A percentile compares a stretch with the other conserved stretches of the same genome.
phyloP scores from a whole-genome alignment of 179 eudicot genomes.

The Nepenthes alata region DNA sequence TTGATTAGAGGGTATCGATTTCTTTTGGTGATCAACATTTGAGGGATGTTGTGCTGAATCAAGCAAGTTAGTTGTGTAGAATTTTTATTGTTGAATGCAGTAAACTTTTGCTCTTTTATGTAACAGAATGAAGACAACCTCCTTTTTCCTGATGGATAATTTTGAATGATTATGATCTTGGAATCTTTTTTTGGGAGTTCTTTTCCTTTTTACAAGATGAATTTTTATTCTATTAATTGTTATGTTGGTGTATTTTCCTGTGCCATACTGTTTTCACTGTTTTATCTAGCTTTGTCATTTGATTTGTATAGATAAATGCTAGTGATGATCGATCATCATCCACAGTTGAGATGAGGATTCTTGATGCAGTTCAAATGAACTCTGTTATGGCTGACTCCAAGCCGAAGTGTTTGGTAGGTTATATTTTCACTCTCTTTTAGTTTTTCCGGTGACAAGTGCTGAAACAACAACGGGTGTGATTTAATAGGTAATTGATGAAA shows the following conservation, averaged over 20 bases:
- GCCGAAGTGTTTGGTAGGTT: constrained; percentile 91
- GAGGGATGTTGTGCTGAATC: too few relatives aligned
- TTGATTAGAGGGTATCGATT: too few relatives aligned
- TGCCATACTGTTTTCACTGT: not conserved
- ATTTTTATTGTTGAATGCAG: too few relatives aligned
- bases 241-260: not conserved
- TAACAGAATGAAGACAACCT: too few relatives aligned
- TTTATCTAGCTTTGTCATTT: constrained; percentile 4
- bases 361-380: constrained; percentile 94
- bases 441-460: not conserved
- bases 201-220: not conserved
- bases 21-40: too few relatives aligned
- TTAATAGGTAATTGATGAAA: constrained; percentile 86
- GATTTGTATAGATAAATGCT: constrained; percentile 68
- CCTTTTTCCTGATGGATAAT: not conserved
- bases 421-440: constrained; percentile 3
- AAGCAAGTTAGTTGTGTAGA: too few relatives aligned
- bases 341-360: constrained; percentile 67
- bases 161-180: not conserved
- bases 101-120: too few relatives aligned
- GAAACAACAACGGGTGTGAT: not conserved
- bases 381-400: constrained; percentile 76
- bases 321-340: constrained; percentile 92
- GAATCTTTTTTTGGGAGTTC: not conserved
- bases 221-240: not conserved